These are phyloP conservation scores for Xylaria multiplex DNA, from an alignment of 2,329 filamentous ascomycete species.

Conservation along the genomic window DNA sequence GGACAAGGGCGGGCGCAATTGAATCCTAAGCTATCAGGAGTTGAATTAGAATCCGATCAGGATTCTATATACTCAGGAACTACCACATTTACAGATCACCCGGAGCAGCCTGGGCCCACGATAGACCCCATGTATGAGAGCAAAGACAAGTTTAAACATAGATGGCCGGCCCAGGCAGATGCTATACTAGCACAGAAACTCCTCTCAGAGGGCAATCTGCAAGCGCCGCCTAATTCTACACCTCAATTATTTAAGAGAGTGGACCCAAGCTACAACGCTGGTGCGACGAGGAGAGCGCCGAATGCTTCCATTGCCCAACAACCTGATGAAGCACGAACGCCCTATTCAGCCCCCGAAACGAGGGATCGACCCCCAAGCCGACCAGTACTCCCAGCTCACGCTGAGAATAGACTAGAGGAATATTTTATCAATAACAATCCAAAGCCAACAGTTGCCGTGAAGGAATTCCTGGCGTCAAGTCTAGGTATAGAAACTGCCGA, in stretches of 20 bases:
- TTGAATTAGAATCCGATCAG: slow-evolving; percentile 43
- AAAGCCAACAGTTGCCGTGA: slow-evolving; percentile 60
- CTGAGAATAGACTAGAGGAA: slow-evolving; percentile 62
- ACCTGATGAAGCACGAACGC: slow-evolving; percentile 43
- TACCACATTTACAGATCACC: slow-evolving; percentile 39
- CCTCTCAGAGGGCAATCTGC: slow-evolving; percentile 8
- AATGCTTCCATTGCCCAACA: slow-evolving; percentile 10
- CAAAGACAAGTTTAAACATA: slow-evolving; percentile 22
- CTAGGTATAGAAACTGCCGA: slow-evolving; percentile 62
- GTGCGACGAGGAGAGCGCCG: not conserved
- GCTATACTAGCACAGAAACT: slow-evolving; percentile 4
- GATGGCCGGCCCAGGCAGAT: slow-evolving; percentile 19
- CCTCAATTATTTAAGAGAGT: slow-evolving; percentile 9
- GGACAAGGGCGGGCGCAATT: slow-evolving; percentile 37
- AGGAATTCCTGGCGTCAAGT: slow-evolving; percentile 65
- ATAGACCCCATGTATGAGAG: slow-evolving; percentile 38
- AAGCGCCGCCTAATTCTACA: not conserved
- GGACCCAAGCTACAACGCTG: not conserved
- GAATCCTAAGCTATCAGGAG: slow-evolving; percentile 26
- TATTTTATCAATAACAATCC: slow-evolving; percentile 60
- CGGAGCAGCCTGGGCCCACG: slow-evolving; percentile 28
- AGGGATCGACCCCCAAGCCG: slow-evolving; percentile 55
- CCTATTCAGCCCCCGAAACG: slow-evolving; percentile 53
- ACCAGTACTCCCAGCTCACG: slow-evolving; percentile 59
- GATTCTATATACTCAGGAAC: slow-evolving; percentile 47